phyloP scores from a whole-genome alignment of 2,329 filamentous ascomycete genomes.

The Aspergillus versicolor region DNA sequence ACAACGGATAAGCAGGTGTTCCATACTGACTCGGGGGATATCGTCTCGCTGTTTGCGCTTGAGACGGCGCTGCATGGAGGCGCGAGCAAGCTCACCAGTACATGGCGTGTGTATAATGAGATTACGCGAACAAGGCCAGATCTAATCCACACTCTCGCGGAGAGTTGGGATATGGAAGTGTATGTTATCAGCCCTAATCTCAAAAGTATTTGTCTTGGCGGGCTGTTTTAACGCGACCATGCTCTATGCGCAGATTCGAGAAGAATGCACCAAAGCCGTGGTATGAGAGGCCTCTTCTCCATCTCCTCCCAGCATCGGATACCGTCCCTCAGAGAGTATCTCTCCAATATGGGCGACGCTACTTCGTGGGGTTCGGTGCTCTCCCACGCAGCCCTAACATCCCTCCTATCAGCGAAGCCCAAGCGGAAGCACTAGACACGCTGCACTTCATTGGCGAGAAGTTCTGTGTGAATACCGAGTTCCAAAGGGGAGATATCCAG shows the following conservation, averaged over 20 bases:
- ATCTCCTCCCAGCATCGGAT: conserved; percentile 53
- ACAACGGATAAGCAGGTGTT: conserved; percentile 48
- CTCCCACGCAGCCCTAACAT: conserved; percentile 44
- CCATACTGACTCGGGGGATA: conserved; percentile 57
- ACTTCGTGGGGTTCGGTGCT: conserved; percentile 53
- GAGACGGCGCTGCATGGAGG: conserved; percentile 51
- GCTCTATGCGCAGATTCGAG: neutral
- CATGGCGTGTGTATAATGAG: conserved; percentile 56
- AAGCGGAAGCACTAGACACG: conserved; percentile 54
- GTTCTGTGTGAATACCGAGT: conserved; percentile 42
- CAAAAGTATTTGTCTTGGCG: too few relatives aligned
- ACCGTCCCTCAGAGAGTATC: conserved; percentile 53
- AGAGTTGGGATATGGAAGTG: conserved; percentile 40
- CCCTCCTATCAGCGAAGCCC: conserved; percentile 42
- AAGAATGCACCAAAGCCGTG: neutral
- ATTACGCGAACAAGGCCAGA: conserved; percentile 54
- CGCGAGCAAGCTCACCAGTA: conserved; percentile 53
- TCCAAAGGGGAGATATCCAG: conserved; percentile 51
- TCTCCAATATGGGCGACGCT: conserved; percentile 61
- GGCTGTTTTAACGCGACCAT: neutral
- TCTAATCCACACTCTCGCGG: conserved; percentile 51
- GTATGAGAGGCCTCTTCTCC: conserved; percentile 38
- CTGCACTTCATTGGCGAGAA: conserved; percentile 51
- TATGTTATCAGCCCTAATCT: neutral
- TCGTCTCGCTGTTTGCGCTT: conserved; percentile 53